Evolutionary conservation across 345 rosid species (phyloP).

Genomic region (Mallotus nudiflorus): DNA sequence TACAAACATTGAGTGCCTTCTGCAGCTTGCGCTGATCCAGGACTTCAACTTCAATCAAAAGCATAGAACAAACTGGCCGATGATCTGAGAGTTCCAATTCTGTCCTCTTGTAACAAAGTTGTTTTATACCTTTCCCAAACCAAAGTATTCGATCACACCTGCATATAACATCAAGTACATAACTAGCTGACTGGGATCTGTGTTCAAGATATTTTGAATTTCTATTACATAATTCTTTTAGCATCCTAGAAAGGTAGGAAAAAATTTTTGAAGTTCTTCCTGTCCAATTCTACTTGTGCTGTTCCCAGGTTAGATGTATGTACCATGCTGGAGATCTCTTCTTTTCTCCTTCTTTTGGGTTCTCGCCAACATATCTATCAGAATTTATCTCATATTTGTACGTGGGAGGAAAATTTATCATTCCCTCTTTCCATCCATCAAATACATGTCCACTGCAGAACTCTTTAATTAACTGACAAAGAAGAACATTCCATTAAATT

Average conservation of each 20-base stretch:
- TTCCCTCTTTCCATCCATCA: conserved; percentile 92
- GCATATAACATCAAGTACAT: conserved; percentile 19
- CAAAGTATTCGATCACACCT: conserved; percentile 99
- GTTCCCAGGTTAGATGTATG: conserved; percentile 8
- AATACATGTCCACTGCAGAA: conserved; percentile 73
- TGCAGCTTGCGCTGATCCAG: conserved; percentile 73
- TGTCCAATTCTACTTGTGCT: background rate
- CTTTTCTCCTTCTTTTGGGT: conserved; percentile 79
- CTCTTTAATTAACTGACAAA: conserved; percentile 70
- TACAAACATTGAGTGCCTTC: conserved; percentile 67
- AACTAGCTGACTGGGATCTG: background rate
- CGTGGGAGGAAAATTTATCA: conserved; percentile 82
- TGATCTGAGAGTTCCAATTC: conserved; percentile 79
- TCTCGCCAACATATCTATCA: conserved; percentile 82
- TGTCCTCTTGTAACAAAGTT: conserved; percentile 65
- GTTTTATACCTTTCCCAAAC: conserved; percentile 80
- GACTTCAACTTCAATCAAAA: conserved; percentile 78
- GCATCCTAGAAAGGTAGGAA: background rate
- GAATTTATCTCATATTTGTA: conserved; percentile 91
- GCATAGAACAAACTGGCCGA: conserved; percentile 85
- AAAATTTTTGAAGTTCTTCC: background rate
- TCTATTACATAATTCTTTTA: background rate
- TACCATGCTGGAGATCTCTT: conserved; percentile 99
- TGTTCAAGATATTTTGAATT: background rate
- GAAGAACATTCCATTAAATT: background rate